These are phyloP conservation scores for Venturia carpophila DNA, from an alignment of 2,329 filamentous ascomycete genomes.

Conservation along the genomic window DNA sequence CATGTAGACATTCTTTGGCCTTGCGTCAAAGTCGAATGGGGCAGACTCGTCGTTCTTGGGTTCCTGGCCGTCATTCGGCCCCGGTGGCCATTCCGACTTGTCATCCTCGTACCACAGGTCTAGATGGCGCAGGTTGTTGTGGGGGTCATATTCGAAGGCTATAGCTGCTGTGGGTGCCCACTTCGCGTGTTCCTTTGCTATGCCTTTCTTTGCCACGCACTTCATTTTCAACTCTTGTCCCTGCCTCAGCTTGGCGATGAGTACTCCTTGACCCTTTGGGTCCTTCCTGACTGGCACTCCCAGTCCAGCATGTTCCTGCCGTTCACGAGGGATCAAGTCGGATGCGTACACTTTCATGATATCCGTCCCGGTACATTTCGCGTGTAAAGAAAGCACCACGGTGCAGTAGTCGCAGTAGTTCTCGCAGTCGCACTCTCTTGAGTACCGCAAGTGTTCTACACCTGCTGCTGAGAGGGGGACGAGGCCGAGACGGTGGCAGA, in stretches of 20 bases:
- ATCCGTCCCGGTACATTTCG: conserved; percentile 74
- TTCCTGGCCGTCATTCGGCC: conserved; percentile 71
- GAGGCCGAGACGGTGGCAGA: conserved; percentile 84
- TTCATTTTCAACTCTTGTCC: conserved; percentile 85
- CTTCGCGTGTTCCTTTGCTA: conserved; percentile 97
- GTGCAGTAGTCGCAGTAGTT: conserved; percentile 89
- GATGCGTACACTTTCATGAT: conserved; percentile 92
- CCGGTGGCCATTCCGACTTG: conserved; percentile 81
- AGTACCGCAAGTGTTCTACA: conserved; percentile 74
- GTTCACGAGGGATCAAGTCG: conserved; percentile 67
- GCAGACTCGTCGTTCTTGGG: conserved; percentile 74
- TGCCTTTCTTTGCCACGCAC: conserved; percentile 96
- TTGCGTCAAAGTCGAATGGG: conserved; percentile 82
- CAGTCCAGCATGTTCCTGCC: conserved; percentile 63
- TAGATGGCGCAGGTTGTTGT: conserved; percentile 88
- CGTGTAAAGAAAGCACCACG: conserved; percentile 75
- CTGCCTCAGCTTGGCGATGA: conserved; percentile 84
- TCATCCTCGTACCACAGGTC: conserved; percentile 94
- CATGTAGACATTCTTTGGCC: conserved; percentile 80
- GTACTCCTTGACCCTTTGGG: conserved; percentile 67
- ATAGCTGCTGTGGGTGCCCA: conserved; percentile 91
- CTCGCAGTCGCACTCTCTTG: conserved; percentile 94
- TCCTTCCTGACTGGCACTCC: conserved; percentile 80
- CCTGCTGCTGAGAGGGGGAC: conserved; percentile 80
- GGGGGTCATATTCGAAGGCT: conserved; percentile 95